phyloP scores from a whole-genome alignment of 345 rosid genomes.

The Eutrema japonicum region DNA sequence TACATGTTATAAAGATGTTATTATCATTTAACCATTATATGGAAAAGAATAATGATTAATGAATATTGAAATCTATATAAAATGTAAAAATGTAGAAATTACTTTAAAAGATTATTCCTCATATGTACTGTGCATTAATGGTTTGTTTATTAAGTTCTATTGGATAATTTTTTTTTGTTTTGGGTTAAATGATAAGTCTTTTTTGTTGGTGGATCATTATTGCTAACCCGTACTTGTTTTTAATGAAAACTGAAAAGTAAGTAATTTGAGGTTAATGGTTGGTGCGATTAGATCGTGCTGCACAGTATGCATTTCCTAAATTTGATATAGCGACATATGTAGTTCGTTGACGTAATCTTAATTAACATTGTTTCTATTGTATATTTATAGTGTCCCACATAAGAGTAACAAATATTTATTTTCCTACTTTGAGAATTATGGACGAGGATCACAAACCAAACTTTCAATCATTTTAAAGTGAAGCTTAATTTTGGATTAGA shows the following conservation, averaged over 20 bases:
- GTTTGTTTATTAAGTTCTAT: background rate
- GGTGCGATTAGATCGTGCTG: constrained; percentile 40
- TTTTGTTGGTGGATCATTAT: constrained; percentile 1
- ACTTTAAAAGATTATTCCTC: background rate
- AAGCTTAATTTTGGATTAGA: no score
- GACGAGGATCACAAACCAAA: background rate
- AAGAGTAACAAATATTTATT: background rate
- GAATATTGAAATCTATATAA: background rate
- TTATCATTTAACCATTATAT: background rate
- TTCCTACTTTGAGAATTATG: background rate
- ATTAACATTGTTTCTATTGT: background rate
- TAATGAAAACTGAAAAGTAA: background rate
- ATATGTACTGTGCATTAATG: background rate
- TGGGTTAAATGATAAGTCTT: no score
- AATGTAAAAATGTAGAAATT: background rate
- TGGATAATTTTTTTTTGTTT: background rate
- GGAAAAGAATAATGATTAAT: background rate
- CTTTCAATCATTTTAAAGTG: no score
- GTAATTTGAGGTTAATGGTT: constrained; percentile 23
- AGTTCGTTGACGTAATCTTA: constrained; percentile 1
- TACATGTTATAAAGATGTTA: background rate
- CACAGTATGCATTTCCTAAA: constrained; percentile 23
- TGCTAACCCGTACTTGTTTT: background rate
- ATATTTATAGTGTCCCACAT: background rate
- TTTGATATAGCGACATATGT: constrained; percentile 1